These are phyloP conservation scores for Paramarasmius palmivorus DNA, from an alignment of 1,284 basidiomycete species.

Conservation along the genomic window DNA sequence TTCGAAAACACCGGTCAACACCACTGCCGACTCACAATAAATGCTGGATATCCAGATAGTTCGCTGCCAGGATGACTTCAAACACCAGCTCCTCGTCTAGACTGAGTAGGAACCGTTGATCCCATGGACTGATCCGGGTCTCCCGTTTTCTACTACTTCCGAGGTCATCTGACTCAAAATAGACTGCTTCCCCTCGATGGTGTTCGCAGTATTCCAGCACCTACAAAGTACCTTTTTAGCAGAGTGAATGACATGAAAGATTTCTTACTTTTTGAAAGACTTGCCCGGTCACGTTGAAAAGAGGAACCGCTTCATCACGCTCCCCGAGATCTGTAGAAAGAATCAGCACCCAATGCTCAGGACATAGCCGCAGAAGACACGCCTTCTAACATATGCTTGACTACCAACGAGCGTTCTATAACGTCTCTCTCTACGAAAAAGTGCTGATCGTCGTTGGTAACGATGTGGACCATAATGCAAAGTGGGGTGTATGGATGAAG, in stretches of 20 bases:
- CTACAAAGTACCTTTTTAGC: slow-evolving; percentile 38
- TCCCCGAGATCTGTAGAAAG: slow-evolving; percentile 81
- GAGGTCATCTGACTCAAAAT: slow-evolving; percentile 80
- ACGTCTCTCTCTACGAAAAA: slow-evolving; percentile 8
- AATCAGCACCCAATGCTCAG: slow-evolving; percentile 13
- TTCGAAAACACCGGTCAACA: background rate
- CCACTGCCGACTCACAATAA: slow-evolving; percentile 69
- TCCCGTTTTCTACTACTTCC: no score
- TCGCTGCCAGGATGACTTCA: slow-evolving; percentile 99
- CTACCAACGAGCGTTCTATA: slow-evolving; percentile 1
- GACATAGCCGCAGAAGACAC: background rate
- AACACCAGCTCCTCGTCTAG: slow-evolving; percentile 98
- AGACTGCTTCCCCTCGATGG: slow-evolving; percentile 94
- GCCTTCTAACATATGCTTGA: slow-evolving; percentile 8
- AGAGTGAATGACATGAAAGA: background rate
- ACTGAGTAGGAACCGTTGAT: slow-evolving; percentile 94
- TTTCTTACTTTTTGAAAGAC: slow-evolving; percentile 88
- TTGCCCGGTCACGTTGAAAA: slow-evolving; percentile 95
- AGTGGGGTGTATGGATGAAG: no score
- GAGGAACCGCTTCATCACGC: slow-evolving; percentile 89
- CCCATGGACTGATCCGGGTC: slow-evolving; percentile 93
- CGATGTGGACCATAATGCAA: slow-evolving; percentile 8
- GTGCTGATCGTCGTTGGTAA: slow-evolving; percentile 4
- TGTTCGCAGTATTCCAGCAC: slow-evolving; percentile 99
- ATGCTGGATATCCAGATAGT: slow-evolving; percentile 99